Conservation (phyloP, 176 grass and related monocot species). For the Carex myosuroides region DNA sequence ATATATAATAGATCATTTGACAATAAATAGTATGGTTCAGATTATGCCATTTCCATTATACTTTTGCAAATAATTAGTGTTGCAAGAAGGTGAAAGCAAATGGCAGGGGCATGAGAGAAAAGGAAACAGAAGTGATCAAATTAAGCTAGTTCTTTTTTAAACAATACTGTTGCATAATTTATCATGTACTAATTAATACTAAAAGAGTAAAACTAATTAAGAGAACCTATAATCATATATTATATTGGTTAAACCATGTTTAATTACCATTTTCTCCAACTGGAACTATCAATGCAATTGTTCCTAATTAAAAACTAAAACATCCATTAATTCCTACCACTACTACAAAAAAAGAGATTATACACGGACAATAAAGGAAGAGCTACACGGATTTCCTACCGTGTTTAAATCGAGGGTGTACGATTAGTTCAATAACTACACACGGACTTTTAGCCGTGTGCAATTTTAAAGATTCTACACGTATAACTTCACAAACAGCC, state of each 20-base stretch:
- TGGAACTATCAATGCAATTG: neutral
- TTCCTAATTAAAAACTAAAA: neutral
- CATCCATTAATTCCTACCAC: neutral
- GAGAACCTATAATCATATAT: neutral
- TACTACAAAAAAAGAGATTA: too few relatives aligned
- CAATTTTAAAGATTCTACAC: too few relatives aligned
- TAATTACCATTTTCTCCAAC: neutral
- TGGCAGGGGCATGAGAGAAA: neutral
- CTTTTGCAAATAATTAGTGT: neutral
- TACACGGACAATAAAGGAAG: too few relatives aligned
- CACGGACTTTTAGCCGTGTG: too few relatives aligned
- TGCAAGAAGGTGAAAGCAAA: neutral
- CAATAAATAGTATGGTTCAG: neutral
- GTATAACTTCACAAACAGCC: too few relatives aligned
- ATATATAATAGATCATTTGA: neutral
- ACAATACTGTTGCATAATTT: neutral
- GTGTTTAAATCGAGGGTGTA: too few relatives aligned
- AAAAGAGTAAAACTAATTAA: neutral
- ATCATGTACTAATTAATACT: neutral
- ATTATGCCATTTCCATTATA: neutral
- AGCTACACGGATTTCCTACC: too few relatives aligned
- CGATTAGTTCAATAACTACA: too few relatives aligned
- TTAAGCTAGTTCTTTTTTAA: neutral
- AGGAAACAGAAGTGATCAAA: neutral
- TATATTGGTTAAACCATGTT: neutral